Evolutionary conservation across 495 filamentous ascomycete species (phyloP).

Genomic region (Xylaria castorea): DNA sequence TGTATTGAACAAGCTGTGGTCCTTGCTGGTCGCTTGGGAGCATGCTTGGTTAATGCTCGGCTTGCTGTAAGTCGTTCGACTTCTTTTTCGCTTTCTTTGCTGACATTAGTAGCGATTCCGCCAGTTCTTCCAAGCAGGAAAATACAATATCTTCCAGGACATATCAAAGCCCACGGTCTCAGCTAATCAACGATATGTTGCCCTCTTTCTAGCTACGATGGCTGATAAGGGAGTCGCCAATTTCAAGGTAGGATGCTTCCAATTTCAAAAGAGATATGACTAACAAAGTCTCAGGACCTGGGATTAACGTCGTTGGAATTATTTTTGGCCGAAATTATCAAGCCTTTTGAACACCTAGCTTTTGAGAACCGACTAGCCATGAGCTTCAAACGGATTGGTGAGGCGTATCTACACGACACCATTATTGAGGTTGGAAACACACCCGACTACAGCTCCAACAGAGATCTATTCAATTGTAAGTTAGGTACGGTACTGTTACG

Average conservation of each 20-base stretch:
- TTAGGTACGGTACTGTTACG: background rate
- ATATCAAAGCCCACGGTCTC: conserved; percentile 39
- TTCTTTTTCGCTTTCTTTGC: background rate
- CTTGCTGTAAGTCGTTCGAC: conserved; percentile 33
- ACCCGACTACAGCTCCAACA: conserved; percentile 51
- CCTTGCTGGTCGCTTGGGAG: conserved; percentile 47
- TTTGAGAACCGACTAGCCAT: conserved; percentile 53
- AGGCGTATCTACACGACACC: conserved; percentile 43
- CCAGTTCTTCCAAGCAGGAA: conserved; percentile 48
- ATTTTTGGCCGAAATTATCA: conserved; percentile 48
- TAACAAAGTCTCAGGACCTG: conserved; percentile 36
- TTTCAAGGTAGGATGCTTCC: conserved; percentile 36
- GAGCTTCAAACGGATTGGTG: conserved; percentile 41
- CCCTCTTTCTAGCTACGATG: conserved; percentile 50
- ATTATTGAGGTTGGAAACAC: conserved; percentile 37
- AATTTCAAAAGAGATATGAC: background rate
- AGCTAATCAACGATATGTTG: conserved; percentile 43
- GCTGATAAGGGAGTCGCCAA: conserved; percentile 47
- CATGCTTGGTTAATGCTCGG: conserved; percentile 49
- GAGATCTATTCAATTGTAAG: conserved; percentile 46
- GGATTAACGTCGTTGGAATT: conserved; percentile 44
- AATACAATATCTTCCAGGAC: conserved; percentile 47
- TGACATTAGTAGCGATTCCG: conserved; percentile 35
- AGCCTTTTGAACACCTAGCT: conserved; percentile 43
- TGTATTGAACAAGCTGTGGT: conserved; percentile 49